A percentile compares a stretch with the other conserved stretches of the same genome.
Conservation (phyloP, 208 protist species). For the Trypanosoma lewisi region DNA sequence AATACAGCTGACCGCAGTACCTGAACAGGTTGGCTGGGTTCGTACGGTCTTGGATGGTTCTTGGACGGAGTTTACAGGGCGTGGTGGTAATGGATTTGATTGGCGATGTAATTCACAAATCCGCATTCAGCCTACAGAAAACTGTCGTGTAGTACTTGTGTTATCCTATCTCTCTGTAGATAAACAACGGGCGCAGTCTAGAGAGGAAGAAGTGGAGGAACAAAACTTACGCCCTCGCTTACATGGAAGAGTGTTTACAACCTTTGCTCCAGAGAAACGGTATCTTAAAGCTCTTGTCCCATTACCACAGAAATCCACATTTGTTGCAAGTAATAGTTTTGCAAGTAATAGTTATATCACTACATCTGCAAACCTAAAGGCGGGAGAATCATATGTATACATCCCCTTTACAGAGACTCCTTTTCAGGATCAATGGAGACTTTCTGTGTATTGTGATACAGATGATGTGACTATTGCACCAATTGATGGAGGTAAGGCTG, state of each 20-base stretch:
- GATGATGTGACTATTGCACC: conserved; percentile 70
- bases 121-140: conserved; percentile 49
- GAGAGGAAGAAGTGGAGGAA: conserved; percentile 74
- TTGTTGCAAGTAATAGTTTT: conserved; percentile 85
- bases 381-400: conserved; percentile 74
- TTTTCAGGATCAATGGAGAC: conserved; percentile 69
- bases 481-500: conserved; percentile 34
- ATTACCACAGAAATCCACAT: conserved; percentile 82
- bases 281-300: conserved; percentile 87
- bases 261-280: conserved; percentile 71
- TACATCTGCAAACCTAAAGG: conserved; percentile 60
- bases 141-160: conserved; percentile 80
- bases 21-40: conserved; percentile 86
- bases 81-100: conserved; percentile 75
- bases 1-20: conserved; percentile 83
- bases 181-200: conserved; percentile 43
- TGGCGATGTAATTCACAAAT: conserved; percentile 91
- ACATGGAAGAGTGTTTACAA: conserved; percentile 86
- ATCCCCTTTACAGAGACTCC: conserved; percentile 88
- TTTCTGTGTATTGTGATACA: conserved; percentile 87
- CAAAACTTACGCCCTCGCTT: conserved; percentile 74
- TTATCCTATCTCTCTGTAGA: conserved; percentile 85
- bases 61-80: conserved; percentile 87
- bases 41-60: conserved; percentile 73
- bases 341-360: conserved; percentile 89